These are phyloP conservation scores for Solanum tarapatanum DNA, from an alignment of 257 asterid species.

Conservation along the genomic window DNA sequence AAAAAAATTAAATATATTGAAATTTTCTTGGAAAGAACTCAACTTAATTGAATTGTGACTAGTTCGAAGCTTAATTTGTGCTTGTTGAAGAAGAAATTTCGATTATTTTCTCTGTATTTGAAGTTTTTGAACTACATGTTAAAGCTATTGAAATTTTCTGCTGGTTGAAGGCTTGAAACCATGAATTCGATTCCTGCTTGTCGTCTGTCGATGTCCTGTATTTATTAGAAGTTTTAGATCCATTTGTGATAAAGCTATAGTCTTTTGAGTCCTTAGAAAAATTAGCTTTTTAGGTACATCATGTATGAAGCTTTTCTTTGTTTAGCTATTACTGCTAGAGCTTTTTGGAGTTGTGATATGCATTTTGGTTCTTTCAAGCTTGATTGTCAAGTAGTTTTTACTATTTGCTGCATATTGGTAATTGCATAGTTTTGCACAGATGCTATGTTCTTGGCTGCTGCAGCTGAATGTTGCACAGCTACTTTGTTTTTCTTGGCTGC, in stretches of 20 bases:
- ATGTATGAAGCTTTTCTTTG: not conserved
- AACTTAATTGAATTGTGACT: not conserved
- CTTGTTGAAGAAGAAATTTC: not conserved
- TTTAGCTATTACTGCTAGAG: not conserved
- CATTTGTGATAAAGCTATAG: not conserved
- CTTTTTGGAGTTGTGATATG: not conserved
- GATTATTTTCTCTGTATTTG: not conserved
- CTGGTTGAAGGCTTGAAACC: not conserved
- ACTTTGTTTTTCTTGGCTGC: not conserved
- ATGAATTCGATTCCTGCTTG: not conserved
- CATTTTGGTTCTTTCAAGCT: not conserved
- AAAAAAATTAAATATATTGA: not conserved
- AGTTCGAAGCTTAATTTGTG: not conserved
- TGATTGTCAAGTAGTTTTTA: not conserved
- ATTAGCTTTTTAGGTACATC: not conserved
- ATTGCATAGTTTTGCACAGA: not conserved
- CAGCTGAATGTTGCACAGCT: not conserved
- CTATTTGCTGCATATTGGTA: not conserved
- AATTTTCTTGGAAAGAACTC: not conserved
- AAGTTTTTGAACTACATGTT: not conserved
- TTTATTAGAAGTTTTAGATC: not conserved
- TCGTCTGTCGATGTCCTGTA: not conserved
- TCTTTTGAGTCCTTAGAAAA: not conserved
- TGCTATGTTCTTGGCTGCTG: not conserved
- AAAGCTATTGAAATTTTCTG: not conserved